phyloP scores from a whole-genome alignment of 208 protist species.

The Leishmania lainsoni region DNA sequence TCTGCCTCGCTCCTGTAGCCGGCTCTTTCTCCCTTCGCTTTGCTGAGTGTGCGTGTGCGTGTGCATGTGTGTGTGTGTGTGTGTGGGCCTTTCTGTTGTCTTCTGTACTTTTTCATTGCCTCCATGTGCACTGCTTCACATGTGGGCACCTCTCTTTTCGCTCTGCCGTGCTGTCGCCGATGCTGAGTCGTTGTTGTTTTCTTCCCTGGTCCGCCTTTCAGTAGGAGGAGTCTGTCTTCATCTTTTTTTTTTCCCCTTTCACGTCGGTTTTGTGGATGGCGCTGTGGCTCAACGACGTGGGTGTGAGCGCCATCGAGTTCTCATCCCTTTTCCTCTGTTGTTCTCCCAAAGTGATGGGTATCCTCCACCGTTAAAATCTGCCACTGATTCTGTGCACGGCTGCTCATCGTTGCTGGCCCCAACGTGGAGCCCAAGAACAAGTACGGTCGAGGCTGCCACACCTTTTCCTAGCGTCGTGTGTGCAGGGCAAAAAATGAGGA shows the following conservation, averaged over 20 bases:
- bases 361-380: background rate
- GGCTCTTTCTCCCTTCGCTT: background rate
- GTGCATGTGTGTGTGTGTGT: background rate
- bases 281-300: background rate
- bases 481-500: background rate
- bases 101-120: background rate
- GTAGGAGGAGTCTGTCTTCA: background rate
- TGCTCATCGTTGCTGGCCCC: background rate
- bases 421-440: background rate
- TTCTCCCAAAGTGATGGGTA: too few relatives aligned
- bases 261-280: background rate
- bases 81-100: background rate
- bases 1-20: background rate
- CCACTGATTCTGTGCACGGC: background rate
- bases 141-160: background rate
- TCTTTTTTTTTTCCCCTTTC: background rate
- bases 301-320: background rate
- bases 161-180: background rate
- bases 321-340: background rate
- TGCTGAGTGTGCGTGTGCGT: background rate
- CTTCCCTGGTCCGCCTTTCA: background rate
- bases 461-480: background rate
- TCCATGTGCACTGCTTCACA: background rate
- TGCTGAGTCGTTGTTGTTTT: constrained; percentile 9
- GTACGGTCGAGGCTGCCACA: background rate